These are phyloP conservation scores for Starmerella scarabaei DNA, from an alignment of 805 yeast genomes.

Conservation along the genomic window DNA sequence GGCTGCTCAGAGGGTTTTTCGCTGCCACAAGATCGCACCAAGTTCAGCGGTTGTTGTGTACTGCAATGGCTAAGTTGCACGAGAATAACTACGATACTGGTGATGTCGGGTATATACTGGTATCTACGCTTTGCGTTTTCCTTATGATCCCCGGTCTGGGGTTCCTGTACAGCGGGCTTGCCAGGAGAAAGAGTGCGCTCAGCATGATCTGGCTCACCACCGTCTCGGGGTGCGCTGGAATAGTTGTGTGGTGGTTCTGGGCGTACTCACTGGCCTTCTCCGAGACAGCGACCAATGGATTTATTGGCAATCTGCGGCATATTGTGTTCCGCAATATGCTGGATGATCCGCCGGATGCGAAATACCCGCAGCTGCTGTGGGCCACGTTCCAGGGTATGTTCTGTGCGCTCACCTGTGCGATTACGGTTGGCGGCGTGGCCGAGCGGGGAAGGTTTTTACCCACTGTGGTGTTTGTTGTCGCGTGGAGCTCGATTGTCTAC, in stretches of 20 bases:
- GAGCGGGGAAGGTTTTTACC: conserved; percentile 88
- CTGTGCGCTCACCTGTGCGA: conserved; percentile 80
- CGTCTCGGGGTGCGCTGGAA: conserved; percentile 58
- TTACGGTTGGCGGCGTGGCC: conserved; percentile 82
- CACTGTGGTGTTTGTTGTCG: conserved; percentile 62
- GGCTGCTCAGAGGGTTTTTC: too few relatives aligned
- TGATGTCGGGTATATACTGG: conserved; percentile 27
- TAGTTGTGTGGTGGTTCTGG: conserved; percentile 95
- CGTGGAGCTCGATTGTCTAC: conserved; percentile 86
- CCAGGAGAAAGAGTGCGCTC: conserved; percentile 79
- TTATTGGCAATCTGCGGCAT: conserved; percentile 72
- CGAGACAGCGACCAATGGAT: conserved; percentile 62
- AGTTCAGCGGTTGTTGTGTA: too few relatives aligned
- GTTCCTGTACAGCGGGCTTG: conserved; percentile 80
- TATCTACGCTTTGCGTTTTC: conserved; percentile 46
- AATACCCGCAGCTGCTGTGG: conserved; percentile 72
- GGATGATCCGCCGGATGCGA: conserved; percentile 32
- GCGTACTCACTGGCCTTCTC: conserved; percentile 91
- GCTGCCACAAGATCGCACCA: too few relatives aligned
- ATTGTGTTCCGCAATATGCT: conserved; percentile 71
- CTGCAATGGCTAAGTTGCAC: conserved; percentile 14
- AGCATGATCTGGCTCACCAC: conserved; percentile 73
- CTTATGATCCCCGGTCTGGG: conserved; percentile 94
- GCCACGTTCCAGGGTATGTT: conserved; percentile 87
- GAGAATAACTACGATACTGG: conserved; percentile 28